Base-by-base conservation (phyloP, 768 basidiomycete genomes). In the Chalciporus pseudorubinellus region DNA sequence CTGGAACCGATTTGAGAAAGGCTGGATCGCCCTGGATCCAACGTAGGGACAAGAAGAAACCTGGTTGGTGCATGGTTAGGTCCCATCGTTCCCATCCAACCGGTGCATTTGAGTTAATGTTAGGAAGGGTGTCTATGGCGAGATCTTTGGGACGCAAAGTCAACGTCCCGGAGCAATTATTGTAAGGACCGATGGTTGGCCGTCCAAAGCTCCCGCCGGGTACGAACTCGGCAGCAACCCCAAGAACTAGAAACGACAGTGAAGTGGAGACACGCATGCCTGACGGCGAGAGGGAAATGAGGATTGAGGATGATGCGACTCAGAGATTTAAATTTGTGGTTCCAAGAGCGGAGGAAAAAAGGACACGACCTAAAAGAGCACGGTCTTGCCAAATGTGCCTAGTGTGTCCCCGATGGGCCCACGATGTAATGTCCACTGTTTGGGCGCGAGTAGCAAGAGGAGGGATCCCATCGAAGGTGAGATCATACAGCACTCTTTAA, bases 81-180 rank as follows among this genome's bases (percentile, higher is more conserved):
- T 58, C 47, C 50, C 57, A 56, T 18, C 45, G 40, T 18, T 57
- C 48, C 51, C 53, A 55, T 18, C 55, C 51, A 16, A 9, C 11
- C 16, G 6, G 18, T 5, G 28, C 51, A 12, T 46, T 26, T 36
- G 53, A 49, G 13, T 33, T 28, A n/a, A 57, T 57, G 33, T 57
- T 57, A 8, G 55, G 51, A 9, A 56, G 41, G n/a, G 51, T 58
- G 18, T 58, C 55, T 20, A 48, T 38, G 10, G 51, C 55, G 31
- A 52, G 28, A 31, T 50, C 50, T 10, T 12, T 50, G 2, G 54
- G 57, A 6, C 38, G 50, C 11, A 12, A 18, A 14, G 42, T 42
- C n/a, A 59, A 24, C 8, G 22, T 24, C 13, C 58, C 56, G 7
- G 52, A 57, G 33, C 58, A 59, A 26, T 54, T 57, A n/a, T 57